Evolutionary conservation across 2,329 filamentous ascomycete genomes (phyloP), one percentile per base, ranked within the genome.

Genomic region (Diaporthe citrichinensis): DNA sequence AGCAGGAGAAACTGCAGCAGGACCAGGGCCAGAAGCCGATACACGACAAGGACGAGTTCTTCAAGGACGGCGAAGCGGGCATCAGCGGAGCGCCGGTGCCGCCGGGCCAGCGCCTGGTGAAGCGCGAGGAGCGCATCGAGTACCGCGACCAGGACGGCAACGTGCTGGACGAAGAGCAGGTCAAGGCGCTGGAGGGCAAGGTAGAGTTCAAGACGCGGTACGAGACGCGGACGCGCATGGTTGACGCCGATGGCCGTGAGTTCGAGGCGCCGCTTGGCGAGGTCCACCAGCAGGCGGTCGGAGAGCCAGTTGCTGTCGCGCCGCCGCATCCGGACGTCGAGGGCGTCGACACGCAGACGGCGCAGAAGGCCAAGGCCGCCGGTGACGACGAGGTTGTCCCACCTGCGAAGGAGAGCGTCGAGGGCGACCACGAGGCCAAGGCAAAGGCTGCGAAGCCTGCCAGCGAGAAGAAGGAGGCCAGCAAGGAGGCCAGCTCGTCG

Each of bases 131-230:
- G 85, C 93, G 93, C 79, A 88, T 98, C 62, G 97, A 98, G 85
- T 99, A 98, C 86, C 94, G 97, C 72, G 97, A 98, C 84, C 95
- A 98, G 84, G 89, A 98, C 80, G 97, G 97, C 78, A 98, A 98
- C 81, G 84, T 98, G 44, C 90, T 99, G 44, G 88, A 96, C 81
- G 92, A 94, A 73, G 94, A 95, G 81, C 91, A 98, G 83, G 95
- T 99, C 76, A 91, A 94, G 81, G 91, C 90, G 28, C 91, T 99
- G 44, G 91, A 96, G 84, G 97, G 96, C 81, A 97, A 98, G 85
- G 96, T 98, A 76, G 95, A 95, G 81, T 98, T 99, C 86, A 93
- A 97, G 86, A 98, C 97, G 17, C 94, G 93, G 79, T 98, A 98
- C 83, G 96, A 98, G 88, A 98, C 96, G n/a, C 91, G 94, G 78